Conservation (phyloP, 495 filamentous ascomycete species). For the Hypoxylon intermedium region DNA sequence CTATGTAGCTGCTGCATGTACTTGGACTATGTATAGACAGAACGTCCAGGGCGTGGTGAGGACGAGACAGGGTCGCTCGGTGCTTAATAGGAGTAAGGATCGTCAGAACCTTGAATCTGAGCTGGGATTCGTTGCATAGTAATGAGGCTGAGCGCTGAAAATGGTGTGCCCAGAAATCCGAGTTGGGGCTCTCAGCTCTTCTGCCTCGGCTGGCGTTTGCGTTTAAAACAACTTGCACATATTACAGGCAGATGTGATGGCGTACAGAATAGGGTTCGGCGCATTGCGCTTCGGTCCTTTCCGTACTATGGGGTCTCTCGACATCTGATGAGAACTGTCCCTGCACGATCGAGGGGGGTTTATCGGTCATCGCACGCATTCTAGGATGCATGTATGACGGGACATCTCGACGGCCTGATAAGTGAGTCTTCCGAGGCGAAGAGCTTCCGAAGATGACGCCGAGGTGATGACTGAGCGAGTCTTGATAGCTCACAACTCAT, state of each 20-base stretch:
- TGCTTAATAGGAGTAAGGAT: constrained; percentile 39
- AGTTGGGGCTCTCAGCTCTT: constrained; percentile 37
- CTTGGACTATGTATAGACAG: constrained; percentile 18
- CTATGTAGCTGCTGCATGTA: constrained; percentile 18
- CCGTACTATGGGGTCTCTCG: constrained; percentile 12
- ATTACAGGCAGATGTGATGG: constrained; percentile 8
- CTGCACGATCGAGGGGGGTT: constrained; percentile 19
- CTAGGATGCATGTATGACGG: constrained; percentile 24
- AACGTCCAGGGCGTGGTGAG: constrained; percentile 21
- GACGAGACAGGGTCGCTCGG: constrained; percentile 26
- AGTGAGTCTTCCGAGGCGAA: constrained; percentile 16
- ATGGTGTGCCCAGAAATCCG: constrained; percentile 10
- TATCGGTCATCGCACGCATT: constrained; percentile 10
- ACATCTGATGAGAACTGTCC: constrained; percentile 6
- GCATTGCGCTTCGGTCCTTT: constrained; percentile 36
- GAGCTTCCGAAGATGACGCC: constrained; percentile 9
- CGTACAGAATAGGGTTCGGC: constrained; percentile 17
- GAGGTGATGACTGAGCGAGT: constrained; percentile 1
- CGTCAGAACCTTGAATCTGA: constrained; percentile 29
- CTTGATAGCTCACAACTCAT: constrained; percentile 12
- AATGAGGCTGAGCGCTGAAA: constrained; percentile 41
- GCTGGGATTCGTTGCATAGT: constrained; percentile 33
- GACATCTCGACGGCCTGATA: constrained; percentile 4
- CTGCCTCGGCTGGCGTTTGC: constrained; percentile 31
- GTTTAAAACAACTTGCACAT: constrained; percentile 6